Conservation (phyloP, 768 basidiomycete genomes). For the Mycena galericulata region DNA sequence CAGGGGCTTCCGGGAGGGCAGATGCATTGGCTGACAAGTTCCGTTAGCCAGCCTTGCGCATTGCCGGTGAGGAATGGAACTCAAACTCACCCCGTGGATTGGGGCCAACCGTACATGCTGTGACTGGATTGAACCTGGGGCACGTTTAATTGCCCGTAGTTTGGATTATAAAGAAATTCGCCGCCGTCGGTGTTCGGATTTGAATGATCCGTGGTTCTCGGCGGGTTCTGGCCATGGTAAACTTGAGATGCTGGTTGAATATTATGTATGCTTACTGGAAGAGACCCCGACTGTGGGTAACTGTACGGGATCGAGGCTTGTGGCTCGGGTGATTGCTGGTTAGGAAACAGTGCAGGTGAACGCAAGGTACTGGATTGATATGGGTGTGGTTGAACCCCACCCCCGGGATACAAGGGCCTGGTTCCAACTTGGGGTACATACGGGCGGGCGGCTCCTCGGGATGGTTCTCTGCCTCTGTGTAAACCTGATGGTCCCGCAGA, state of each 20-base stretch:
- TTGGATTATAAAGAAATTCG: too few species aligned
- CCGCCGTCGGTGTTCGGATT: too few species aligned
- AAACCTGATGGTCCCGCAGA: constrained; percentile 2
- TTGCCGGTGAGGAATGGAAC: neutral
- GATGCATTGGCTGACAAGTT: neutral
- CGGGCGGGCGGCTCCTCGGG: neutral
- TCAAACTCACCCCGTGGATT: neutral
- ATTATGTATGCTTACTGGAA: too few species aligned
- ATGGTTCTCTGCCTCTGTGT: neutral
- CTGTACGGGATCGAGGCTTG: neutral
- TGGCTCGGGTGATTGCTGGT: neutral
- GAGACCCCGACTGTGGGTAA: neutral
- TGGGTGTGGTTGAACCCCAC: neutral
- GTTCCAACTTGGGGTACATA: neutral
- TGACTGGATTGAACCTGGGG: neutral
- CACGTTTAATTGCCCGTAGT: neutral
- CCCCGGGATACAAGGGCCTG: neutral
- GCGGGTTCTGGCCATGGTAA: too few species aligned
- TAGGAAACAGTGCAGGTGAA: neutral
- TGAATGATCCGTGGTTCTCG: too few species aligned
- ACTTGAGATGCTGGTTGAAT: too few species aligned
- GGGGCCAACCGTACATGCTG: neutral
- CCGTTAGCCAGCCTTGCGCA: neutral
- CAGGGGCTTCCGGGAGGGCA: constrained; percentile 18
- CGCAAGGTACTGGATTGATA: neutral